A percentile compares a stretch with the other conserved stretches of the same genome.
Conservation (phyloP, 495 filamentous ascomycete species). For the Podospora fimiseda region DNA sequence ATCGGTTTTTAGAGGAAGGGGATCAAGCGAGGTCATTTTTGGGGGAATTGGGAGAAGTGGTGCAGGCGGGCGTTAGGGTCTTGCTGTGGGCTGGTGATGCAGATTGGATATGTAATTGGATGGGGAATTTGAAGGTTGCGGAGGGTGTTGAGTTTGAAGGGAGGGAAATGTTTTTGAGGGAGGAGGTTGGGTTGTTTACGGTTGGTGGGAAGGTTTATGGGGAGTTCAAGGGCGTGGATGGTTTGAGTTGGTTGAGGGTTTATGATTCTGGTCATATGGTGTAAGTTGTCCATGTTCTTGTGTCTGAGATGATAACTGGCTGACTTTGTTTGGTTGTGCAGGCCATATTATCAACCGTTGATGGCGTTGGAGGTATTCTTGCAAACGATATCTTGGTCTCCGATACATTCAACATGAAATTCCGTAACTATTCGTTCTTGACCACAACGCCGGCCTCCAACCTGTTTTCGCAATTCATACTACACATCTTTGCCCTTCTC, state of each 20-base stretch:
- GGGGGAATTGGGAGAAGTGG: constrained; percentile 39
- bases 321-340: background rate
- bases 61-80: constrained; percentile 41
- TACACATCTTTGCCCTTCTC: too few relatives aligned
- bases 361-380: background rate
- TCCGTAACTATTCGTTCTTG: too few relatives aligned
- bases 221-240: constrained; percentile 45
- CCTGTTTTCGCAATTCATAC: too few relatives aligned
- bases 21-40: constrained; percentile 30
- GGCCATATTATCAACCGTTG: constrained; percentile 2
- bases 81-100: constrained; percentile 53
- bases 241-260: constrained; percentile 46
- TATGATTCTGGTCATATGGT: constrained; percentile 50
- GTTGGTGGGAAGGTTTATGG: constrained; percentile 43
- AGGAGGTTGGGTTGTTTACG: constrained; percentile 35
- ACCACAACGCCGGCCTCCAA: too few relatives aligned
- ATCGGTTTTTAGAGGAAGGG: background rate
- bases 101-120: constrained; percentile 55
- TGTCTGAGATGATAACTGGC: background rate
- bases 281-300: constrained; percentile 25
- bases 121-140: constrained; percentile 39
- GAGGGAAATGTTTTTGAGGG: constrained; percentile 12
- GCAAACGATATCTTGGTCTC: too few relatives aligned
- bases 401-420: too few relatives aligned
- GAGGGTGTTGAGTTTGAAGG: constrained; percentile 38